A percentile compares a stretch with the other conserved stretches of the same genome.
phyloP scores from a whole-genome alignment of 2,329 filamentous ascomycete species.

The Hypomyces perniciosus region DNA sequence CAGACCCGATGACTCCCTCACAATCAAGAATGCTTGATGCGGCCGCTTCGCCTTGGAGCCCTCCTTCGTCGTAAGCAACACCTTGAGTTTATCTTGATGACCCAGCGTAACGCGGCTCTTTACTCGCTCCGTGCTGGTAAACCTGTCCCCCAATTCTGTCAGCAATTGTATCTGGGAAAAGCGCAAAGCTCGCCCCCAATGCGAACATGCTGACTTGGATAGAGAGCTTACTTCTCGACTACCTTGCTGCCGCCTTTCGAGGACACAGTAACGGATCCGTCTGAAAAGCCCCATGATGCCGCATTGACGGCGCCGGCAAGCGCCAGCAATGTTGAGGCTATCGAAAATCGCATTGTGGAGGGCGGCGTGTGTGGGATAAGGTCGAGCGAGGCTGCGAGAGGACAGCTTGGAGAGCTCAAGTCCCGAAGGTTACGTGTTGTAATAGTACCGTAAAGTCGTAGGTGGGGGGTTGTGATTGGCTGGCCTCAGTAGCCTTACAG shows the following conservation, averaged over 20 bases:
- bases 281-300: conserved; percentile 66
- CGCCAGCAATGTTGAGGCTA: conserved; percentile 37
- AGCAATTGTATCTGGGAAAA: conserved; percentile 15
- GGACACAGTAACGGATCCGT: conserved; percentile 61
- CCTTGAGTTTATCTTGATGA: conserved; percentile 67
- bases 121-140: conserved; percentile 54
- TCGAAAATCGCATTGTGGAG: conserved; percentile 32
- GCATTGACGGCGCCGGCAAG: conserved; percentile 47
- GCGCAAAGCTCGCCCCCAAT: neutral
- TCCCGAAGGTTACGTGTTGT: conserved; percentile 25
- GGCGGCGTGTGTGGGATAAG: conserved; percentile 14
- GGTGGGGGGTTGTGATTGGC: conserved; percentile 20
- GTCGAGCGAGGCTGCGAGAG: conserved; percentile 18
- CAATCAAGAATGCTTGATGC: conserved; percentile 86
- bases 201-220: neutral
- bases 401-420: conserved; percentile 26
- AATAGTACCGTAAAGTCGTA: neutral
- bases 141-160: conserved; percentile 37
- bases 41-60: conserved; percentile 73
- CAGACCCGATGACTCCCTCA: conserved; percentile 72
- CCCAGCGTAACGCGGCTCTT: conserved; percentile 60
- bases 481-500: neutral
- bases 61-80: conserved; percentile 76
- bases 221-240: conserved; percentile 58
- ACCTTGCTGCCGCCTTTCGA: conserved; percentile 57